A percentile compares a stretch with the other conserved stretches of the same genome.
Conservation (phyloP, 2,329 filamentous ascomycete genomes). For the Fusarium sp. region DNA sequence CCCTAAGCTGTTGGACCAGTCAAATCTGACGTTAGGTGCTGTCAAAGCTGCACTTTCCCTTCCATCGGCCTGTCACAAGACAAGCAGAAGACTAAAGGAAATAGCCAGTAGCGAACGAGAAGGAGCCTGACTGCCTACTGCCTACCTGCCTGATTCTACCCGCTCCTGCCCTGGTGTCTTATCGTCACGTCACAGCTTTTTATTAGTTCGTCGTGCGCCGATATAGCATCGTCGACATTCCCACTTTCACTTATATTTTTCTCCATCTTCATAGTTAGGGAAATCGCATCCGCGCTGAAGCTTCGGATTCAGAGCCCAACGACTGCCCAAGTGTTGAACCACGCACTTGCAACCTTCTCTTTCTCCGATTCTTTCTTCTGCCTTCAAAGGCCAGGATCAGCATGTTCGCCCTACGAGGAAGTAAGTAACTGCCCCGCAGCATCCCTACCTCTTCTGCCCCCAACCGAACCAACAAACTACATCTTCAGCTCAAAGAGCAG, state of each 20-base stretch:
- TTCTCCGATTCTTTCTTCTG: conserved; percentile 7
- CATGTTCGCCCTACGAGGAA: conserved; percentile 55
- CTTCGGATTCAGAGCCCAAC: conserved; percentile 10
- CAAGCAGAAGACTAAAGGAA: conserved; percentile 4
- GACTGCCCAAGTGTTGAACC: conserved; percentile 2
- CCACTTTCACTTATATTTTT: conserved; percentile 5
- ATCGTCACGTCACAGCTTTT: conserved; percentile 34
- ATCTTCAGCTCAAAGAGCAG: conserved; percentile 17
- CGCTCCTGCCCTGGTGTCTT: conserved; percentile 33
- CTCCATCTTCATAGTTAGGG: conserved; percentile 1
- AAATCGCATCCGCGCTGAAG: conserved; percentile 4
- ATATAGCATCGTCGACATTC: conserved; percentile 34
- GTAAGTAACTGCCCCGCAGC: conserved; percentile 46
- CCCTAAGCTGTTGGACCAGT: conserved; percentile 12
- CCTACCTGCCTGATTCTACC: conserved; percentile 26
- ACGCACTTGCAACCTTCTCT: conserved; percentile 8
- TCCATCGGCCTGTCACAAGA: background rate
- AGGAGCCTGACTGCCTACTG: conserved; percentile 2
- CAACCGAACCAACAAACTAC: conserved; percentile 29
- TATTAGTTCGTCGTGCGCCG: conserved; percentile 24
- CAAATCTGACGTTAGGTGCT: conserved; percentile 2
- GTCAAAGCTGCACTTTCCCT: conserved; percentile 12
- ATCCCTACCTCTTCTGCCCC: conserved; percentile 29
- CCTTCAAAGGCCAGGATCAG: conserved; percentile 35
- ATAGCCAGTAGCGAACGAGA: conserved; percentile 17